Percentiles rank a stretch among this genome's conserved stretches.
Evolutionary conservation across 768 basidiomycete species (phyloP).

Genomic region (Dictyophora rubrovolvata): DNA sequence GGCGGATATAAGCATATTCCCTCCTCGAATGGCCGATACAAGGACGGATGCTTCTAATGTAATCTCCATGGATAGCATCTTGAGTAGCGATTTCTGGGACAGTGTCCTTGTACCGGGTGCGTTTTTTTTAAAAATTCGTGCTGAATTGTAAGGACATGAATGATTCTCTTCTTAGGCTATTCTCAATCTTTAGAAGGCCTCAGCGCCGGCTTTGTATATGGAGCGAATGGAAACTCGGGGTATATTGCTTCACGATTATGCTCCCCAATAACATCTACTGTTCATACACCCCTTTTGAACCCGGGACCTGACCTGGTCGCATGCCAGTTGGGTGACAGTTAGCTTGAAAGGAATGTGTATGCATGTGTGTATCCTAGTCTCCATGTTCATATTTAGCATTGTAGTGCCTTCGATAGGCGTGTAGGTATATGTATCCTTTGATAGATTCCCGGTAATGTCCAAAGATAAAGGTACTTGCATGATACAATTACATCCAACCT

Average conservation of each 20-base stretch:
- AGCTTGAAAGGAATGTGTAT: background rate
- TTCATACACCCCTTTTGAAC: background rate
- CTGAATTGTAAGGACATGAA: background rate
- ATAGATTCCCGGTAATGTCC: background rate
- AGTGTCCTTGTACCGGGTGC: constrained; percentile 76
- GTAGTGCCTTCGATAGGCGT: too few relatives aligned
- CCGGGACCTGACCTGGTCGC: background rate
- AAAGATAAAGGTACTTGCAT: constrained; percentile 4
- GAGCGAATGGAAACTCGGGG: constrained; percentile 64
- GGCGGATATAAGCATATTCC: constrained; percentile 74
- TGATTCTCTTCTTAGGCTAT: constrained; percentile 41
- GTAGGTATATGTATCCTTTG: too few relatives aligned
- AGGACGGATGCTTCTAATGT: constrained; percentile 31
- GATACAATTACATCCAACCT: constrained; percentile 40
- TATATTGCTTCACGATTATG: constrained; percentile 68
- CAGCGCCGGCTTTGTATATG: constrained; percentile 79
- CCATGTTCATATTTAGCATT: background rate
- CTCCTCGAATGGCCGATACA: constrained; percentile 69
- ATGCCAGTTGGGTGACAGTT: background rate
- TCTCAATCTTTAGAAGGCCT: constrained; percentile 72
- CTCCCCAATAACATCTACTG: constrained; percentile 24
- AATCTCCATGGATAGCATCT: constrained; percentile 75
- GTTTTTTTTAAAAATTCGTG: constrained; percentile 20
- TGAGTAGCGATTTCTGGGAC: constrained; percentile 79
- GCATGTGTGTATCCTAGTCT: background rate